Evolutionary conservation across 2,329 filamentous ascomycete genomes (phyloP).

Genomic region (Colletotrichum phormii): DNA sequence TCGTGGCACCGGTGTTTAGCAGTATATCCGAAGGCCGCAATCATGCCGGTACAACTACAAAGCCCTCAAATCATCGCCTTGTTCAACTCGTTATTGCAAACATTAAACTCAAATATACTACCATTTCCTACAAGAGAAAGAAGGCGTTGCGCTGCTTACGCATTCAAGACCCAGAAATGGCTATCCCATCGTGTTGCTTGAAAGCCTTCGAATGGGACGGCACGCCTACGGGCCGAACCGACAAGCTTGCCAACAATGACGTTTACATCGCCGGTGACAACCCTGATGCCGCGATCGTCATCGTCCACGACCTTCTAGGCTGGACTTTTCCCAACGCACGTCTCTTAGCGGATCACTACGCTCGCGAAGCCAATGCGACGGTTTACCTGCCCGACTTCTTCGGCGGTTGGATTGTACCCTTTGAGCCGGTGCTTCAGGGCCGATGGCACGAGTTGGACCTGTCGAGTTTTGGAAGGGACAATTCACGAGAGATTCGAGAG

Average conservation of each 20-base stretch:
- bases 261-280: constrained; percentile 52
- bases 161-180: neutral
- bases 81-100: too few species aligned
- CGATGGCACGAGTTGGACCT: constrained; percentile 51
- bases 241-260: constrained; percentile 46
- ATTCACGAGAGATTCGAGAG: constrained; percentile 51
- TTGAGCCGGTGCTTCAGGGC: constrained; percentile 44
- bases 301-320: constrained; percentile 54
- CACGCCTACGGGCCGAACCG: constrained; percentile 47
- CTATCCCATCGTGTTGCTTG: constrained; percentile 44
- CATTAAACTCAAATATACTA: too few species aligned
- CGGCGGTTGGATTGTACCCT: constrained; percentile 47
- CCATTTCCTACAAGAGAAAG: too few species aligned
- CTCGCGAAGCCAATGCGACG: constrained; percentile 55
- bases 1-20: neutral
- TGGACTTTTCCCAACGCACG: constrained; percentile 58
- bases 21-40: neutral
- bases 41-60: too few species aligned
- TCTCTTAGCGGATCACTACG: constrained; percentile 59
- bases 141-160: too few species aligned
- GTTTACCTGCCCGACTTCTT: constrained; percentile 56
- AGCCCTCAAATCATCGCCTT: neutral
- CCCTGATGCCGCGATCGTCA: constrained; percentile 47
- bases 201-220: constrained; percentile 55
- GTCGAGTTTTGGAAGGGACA: constrained; percentile 48